Evolutionary conservation across 108 stramenopile genomes (phyloP).

Genomic region (Discostella pseudostelligera): DNA sequence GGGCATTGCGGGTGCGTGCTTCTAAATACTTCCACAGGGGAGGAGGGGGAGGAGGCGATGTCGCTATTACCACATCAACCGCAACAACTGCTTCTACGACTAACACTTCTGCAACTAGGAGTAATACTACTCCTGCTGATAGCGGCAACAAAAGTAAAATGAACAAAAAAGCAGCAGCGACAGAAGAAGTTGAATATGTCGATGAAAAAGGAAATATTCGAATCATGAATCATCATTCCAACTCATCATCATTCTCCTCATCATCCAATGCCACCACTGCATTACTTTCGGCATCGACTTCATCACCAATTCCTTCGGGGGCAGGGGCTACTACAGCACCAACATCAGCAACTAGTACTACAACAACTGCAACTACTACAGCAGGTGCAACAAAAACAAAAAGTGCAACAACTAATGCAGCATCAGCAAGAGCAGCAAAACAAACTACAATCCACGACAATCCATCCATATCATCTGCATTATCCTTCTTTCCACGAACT

Average conservation of each 20-base stretch:
- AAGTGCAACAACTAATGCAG: neutral
- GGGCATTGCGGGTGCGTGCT: slow-evolving; percentile 17
- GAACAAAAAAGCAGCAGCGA: too few relatives aligned
- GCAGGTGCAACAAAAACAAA: neutral
- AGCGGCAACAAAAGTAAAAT: too few relatives aligned
- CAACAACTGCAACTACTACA: neutral
- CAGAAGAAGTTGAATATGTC: neutral
- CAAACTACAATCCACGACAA: neutral
- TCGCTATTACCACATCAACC: neutral
- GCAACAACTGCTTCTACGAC: neutral
- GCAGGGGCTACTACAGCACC: neutral
- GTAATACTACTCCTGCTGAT: too few relatives aligned
- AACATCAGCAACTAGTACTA: neutral
- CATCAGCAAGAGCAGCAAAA: slow-evolving; percentile 1
- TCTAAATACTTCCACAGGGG: slow-evolving; percentile 21
- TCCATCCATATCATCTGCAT: neutral
- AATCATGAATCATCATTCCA: neutral
- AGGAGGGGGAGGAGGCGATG: neutral
- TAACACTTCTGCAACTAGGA: too few relatives aligned
- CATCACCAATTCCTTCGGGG: neutral
- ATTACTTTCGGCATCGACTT: neutral
- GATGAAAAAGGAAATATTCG: neutral
- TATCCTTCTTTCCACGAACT: slow-evolving; percentile 1
- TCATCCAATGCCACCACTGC: slow-evolving; percentile 3
- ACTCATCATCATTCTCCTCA: neutral